Evolutionary conservation across 495 filamentous ascomycete species (phyloP), one percentile per base, ranked within the genome.

Genomic region (Chaetomium tenue): DNA sequence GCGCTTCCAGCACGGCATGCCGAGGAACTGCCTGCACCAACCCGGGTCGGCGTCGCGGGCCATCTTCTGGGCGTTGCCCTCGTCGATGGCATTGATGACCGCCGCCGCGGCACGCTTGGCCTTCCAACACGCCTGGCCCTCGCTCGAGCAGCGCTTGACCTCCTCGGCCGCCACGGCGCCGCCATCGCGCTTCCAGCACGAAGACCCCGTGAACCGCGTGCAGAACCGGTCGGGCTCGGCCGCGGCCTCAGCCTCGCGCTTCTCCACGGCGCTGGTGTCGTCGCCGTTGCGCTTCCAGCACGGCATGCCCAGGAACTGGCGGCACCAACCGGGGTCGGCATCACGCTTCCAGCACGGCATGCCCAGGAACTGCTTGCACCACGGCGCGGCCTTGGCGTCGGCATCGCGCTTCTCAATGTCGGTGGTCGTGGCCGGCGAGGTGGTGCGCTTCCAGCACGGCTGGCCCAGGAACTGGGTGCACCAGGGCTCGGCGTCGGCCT

Each of bases 51-150:
- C 55, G 7, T 58, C 56, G 47, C 72, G 65, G 71, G 40, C 23
- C 61, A 26, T 63, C 53, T 54, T 71, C 70, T 48, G 48, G 48
- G 63, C 63, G 61, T 70, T 57, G 52, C 53, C 52, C 20, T 58
- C 25, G 48, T 70, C 64, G 68, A 76, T 71, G 64, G 71, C 65
- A 60, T 37, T 52, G 33, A 72, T 61, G 64, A 79, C 70, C 57
- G 74, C 75, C 59, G 70, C 71, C 42, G 75, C 74, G 42, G 71
- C 72, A 33, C 74, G 74, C 66, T 70, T 73, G 54, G 70, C 71
- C 68, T 73, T 70, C 63, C 66, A 74, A 70, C 76, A 77, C 5
- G 73, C 60, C 66, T 72, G 63, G 33, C 76, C 75, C 57, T 61
- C 50, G 39, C 51, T 47, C 16, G 42, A 18, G 70, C 76, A 78